Conservation (phyloP, 2,329 filamentous ascomycete genomes). For the Capronia americana region DNA sequence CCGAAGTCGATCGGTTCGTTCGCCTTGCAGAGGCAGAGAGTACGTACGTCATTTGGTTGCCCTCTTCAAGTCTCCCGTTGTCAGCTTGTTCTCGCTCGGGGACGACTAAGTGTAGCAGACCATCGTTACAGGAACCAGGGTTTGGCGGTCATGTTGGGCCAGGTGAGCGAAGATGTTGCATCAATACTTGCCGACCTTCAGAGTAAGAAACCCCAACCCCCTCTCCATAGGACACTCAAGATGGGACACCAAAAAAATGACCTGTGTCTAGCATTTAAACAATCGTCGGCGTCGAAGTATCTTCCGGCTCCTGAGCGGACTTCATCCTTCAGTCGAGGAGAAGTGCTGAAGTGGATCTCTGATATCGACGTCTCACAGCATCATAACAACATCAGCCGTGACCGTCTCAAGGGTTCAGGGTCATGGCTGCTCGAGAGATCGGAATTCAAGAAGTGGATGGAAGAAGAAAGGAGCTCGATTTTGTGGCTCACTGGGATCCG, state of each 20-base stretch:
- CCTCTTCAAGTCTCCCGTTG: no score
- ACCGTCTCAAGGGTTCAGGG: background rate
- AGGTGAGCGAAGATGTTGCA: background rate
- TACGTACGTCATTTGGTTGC: background rate
- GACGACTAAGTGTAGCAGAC: background rate
- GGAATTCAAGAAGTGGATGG: background rate
- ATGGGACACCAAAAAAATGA: background rate
- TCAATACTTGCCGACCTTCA: background rate
- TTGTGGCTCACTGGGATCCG: conserved; percentile 3
- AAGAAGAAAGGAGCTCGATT: background rate
- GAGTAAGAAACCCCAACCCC: background rate
- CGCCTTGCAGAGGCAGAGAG: background rate
- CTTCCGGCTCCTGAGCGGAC: background rate
- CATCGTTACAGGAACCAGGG: background rate
- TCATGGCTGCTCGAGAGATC: background rate
- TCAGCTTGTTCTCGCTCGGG: no score
- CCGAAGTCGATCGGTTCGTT: background rate
- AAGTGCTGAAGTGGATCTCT: background rate
- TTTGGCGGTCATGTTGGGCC: background rate
- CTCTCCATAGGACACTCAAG: background rate
- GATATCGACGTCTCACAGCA: background rate
- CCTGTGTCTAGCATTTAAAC: background rate
- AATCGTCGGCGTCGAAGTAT: background rate
- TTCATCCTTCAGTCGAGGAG: background rate
- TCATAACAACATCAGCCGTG: background rate